Percentiles rank a stretch among this genome's conserved stretches.
Evolutionary conservation across 192 early-diverging fungal species (phyloP).

Genomic region (Podila epicladia): DNA sequence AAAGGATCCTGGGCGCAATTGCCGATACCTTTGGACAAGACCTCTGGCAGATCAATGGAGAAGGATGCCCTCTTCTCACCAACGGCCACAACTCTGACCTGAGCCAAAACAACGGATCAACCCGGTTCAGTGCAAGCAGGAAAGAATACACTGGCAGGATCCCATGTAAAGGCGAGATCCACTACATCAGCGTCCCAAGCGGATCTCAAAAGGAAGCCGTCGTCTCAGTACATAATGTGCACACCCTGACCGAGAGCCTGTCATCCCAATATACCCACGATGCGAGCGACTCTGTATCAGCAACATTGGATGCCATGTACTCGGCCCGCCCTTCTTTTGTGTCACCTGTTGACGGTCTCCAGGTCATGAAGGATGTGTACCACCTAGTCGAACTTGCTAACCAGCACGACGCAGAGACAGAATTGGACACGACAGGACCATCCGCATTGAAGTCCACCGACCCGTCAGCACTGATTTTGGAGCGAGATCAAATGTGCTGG

Average conservation of each 20-base stretch:
- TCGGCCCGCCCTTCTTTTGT: constrained; percentile 35
- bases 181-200: constrained; percentile 26
- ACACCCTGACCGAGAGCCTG: constrained; percentile 30
- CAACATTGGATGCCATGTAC: constrained; percentile 30
- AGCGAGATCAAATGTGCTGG: constrained; percentile 46
- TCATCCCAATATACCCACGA: constrained; percentile 13
- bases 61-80: constrained; percentile 1
- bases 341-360: constrained; percentile 36
- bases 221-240: constrained; percentile 48
- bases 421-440: not conserved
- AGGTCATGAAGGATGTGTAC: constrained; percentile 50
- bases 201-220: constrained; percentile 17
- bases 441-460: not conserved
- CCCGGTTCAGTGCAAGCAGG: not conserved
- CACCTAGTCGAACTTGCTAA: constrained; percentile 31
- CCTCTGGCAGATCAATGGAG: constrained; percentile 11
- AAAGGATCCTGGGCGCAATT: constrained; percentile 28
- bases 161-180: constrained; percentile 40
- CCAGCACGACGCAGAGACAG: not conserved
- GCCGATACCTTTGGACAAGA: constrained; percentile 46
- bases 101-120: not conserved
- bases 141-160: constrained; percentile 17
- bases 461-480: constrained; percentile 17
- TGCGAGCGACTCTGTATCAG: not conserved
- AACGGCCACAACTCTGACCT: not conserved